Conservation (phyloP, 2,329 filamentous ascomycete genomes). For the Neonectria faginata region DNA sequence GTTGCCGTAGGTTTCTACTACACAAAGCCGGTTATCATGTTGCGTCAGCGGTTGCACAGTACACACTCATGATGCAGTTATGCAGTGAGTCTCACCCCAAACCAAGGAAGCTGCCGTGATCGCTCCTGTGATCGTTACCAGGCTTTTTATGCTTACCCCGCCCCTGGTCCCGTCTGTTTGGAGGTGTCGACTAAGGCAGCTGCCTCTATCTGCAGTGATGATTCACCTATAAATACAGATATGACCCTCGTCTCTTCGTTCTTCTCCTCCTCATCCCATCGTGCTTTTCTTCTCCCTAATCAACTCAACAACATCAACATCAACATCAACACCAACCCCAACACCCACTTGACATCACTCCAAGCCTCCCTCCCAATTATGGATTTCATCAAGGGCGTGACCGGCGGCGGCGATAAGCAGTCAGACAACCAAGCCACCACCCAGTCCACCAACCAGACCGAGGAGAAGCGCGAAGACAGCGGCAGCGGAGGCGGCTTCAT, state of each 20-base stretch:
- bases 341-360: not conserved
- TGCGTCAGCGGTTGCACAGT: constrained; percentile 36
- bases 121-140: not conserved
- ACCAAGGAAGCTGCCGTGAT: constrained; percentile 13
- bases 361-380: constrained; percentile 50
- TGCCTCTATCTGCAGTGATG: not conserved
- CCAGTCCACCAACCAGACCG: constrained; percentile 35
- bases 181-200: not conserved
- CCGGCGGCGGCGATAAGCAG: constrained; percentile 53
- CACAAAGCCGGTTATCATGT: constrained; percentile 26
- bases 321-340: not conserved
- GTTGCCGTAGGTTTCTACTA: constrained; percentile 2
- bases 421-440: not conserved
- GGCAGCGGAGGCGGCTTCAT: constrained; percentile 66
- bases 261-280: not conserved
- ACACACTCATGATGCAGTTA: constrained; percentile 20
- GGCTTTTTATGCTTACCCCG: constrained; percentile 8
- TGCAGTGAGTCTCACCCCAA: constrained; percentile 15
- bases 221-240: constrained; percentile 9
- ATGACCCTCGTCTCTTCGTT: not conserved
- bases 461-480: constrained; percentile 47
- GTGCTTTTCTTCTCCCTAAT: constrained; percentile 56
- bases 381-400: constrained; percentile 67
- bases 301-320: not conserved
- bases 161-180: not conserved